phyloP scores from a whole-genome alignment of 768 basidiomycete species.

The Xerocomus brunneocitrinus region DNA sequence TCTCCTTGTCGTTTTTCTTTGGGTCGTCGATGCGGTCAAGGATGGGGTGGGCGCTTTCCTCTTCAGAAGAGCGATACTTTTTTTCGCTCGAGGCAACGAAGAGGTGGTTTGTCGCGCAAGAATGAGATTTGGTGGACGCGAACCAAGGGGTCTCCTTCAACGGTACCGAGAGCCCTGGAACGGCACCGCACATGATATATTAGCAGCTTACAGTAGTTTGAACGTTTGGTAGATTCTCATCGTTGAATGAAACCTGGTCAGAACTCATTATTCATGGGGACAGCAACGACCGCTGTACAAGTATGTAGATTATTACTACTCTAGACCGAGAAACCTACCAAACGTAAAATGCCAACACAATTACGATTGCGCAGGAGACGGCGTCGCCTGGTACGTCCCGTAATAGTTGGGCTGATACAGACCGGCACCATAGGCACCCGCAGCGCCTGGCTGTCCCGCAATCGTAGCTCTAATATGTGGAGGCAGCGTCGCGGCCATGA shows the following conservation, averaged over 20 bases:
- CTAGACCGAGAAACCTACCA: slow-evolving; percentile 10
- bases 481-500: slow-evolving; percentile 37
- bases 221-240: no score
- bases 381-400: slow-evolving; percentile 29
- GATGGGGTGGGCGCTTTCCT: slow-evolving; percentile 22
- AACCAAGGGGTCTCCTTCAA: background rate
- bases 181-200: slow-evolving; percentile 16
- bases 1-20: slow-evolving; percentile 12
- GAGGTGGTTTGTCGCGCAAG: slow-evolving; percentile 31
- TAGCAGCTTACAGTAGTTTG: no score
- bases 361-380: slow-evolving; percentile 31
- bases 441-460: slow-evolving; percentile 19
- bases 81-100: slow-evolving; percentile 21
- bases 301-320: slow-evolving; percentile 15
- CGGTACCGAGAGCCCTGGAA: background rate
- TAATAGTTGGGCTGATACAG: slow-evolving; percentile 32
- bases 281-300: slow-evolving; percentile 10
- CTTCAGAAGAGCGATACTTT: slow-evolving; percentile 17
- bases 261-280: slow-evolving; percentile 16
- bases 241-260: no score
- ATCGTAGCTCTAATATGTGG: slow-evolving; percentile 35
- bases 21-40: slow-evolving; percentile 8
- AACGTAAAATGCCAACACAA: background rate
- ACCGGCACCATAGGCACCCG: slow-evolving; percentile 15
- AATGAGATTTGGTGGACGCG: slow-evolving; percentile 7